Base-by-base conservation (phyloP, 306 rosid genomes). In the Dalbergia cochinchinensis region DNA sequence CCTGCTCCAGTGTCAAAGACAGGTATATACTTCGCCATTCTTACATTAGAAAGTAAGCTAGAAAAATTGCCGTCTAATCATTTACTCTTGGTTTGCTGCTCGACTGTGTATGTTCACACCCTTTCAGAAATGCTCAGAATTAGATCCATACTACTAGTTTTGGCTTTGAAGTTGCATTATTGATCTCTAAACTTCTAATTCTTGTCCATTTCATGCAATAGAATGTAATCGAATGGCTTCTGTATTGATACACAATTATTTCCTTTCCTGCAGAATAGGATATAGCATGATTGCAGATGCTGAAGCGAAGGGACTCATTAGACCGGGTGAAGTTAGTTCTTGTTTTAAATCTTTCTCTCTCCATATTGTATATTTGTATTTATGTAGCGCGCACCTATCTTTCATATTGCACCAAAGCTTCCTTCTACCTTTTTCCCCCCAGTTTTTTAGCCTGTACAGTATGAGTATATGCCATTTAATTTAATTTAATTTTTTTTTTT, bases 1-100 rank as follows among this genome's bases (percentile, higher is more conserved):
- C 98, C 59, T 94, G 97, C 88, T 94, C 98, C 41, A 94, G 96
- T 41, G 97, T 94, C 87, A 94, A 94, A 77, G 98, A 94, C 77
- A 92, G 98, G 98, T 92, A 78, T 7, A 12, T 15, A 65, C 55
- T 65, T 74, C 67, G 80, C 73, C 69, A 51, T 20, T 53, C 22
- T 60, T 65, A 55, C 63, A 69, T 65, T 76, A 44, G 71, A 78
- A 78, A 37, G 15, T 62, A 3, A 65, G 69, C 71, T 37, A 5
- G 69, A 26, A 14, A 60, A 16, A 26, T 57, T 57, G 67, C 35
- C 47, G 22, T 68, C 54, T 58, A 35, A 53, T 78, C 18, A 60
- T 60, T 33, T 69, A 53, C 45, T 41, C 50, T 50, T 68, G 53
- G 1, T 75, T 70, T 64, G 13, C 55, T 64, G 13, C 55, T 57